Evolutionary conservation across 1,284 basidiomycete genomes (phyloP).

Genomic region (Apiotrichum mycotoxinovorans): DNA sequence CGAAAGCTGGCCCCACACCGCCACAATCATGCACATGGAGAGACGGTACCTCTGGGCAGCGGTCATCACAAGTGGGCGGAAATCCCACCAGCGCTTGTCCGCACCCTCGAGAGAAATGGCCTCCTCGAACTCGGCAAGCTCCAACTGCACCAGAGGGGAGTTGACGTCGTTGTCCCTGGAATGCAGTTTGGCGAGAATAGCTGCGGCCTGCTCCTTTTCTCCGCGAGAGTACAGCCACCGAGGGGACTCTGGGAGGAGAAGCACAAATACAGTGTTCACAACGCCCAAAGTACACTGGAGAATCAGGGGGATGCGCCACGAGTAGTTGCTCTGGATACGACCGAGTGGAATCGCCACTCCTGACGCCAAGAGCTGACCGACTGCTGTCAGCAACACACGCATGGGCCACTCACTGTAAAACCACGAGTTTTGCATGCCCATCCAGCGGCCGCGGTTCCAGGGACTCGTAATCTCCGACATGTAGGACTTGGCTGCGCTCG

Average conservation of each 20-base stretch:
- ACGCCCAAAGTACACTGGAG: conserved; percentile 55
- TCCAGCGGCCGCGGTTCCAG: conserved; percentile 55
- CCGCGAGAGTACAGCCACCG: conserved; percentile 51
- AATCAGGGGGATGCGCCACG: conserved; percentile 57
- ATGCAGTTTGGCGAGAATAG: conserved; percentile 47
- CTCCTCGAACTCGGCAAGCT: conserved; percentile 58
- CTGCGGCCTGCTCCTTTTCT: conserved; percentile 15
- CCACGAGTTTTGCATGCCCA: conserved; percentile 53
- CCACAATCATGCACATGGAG: conserved; percentile 54
- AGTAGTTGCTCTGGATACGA: conserved; percentile 50
- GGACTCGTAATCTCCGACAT: conserved; percentile 57
- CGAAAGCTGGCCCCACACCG: conserved; percentile 31
- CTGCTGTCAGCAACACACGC: conserved; percentile 12
- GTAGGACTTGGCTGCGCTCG: conserved; percentile 55
- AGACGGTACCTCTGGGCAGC: conserved; percentile 54
- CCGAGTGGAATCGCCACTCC: conserved; percentile 59
- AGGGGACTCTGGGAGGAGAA: conserved; percentile 48
- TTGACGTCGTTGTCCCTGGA: conserved; percentile 53
- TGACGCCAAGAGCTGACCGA: conserved; percentile 56
- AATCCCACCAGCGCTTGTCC: conserved; percentile 56
- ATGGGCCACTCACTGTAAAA: conserved; percentile 48
- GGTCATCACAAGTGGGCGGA: conserved; percentile 55
- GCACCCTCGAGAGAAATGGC: conserved; percentile 46
- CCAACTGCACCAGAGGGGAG: conserved; percentile 56
- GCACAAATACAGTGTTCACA: conserved; percentile 54